Percentiles rank a stretch among this genome's conserved stretches.
Conservation (phyloP, 1,139 yeast species). For the Suhomyces panamericanus region DNA sequence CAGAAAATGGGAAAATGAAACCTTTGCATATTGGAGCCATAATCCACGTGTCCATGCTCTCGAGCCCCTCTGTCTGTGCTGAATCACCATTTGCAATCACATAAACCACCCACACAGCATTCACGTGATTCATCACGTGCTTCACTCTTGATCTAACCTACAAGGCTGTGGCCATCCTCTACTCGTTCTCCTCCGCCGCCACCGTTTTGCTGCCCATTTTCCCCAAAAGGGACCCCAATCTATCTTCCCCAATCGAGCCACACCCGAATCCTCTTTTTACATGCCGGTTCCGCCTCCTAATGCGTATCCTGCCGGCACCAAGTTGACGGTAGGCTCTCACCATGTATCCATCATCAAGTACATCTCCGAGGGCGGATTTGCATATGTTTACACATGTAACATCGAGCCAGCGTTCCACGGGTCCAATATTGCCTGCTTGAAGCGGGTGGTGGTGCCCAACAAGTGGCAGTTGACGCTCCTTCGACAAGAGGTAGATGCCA, state of each 20-base stretch:
- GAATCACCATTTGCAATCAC: no score
- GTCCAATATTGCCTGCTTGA: constrained; percentile 61
- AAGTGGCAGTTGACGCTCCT: constrained; percentile 66
- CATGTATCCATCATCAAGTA: constrained; percentile 56
- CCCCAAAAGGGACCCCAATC: neutral
- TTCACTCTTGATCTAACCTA: neutral
- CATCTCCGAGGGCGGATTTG: constrained; percentile 73
- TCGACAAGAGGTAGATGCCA: constrained; percentile 79
- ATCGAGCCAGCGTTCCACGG: constrained; percentile 52
- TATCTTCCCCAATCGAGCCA: neutral
- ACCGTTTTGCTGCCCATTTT: neutral
- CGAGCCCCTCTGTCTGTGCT: no score
- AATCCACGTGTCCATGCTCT: no score
- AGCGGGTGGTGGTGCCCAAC: constrained; percentile 73
- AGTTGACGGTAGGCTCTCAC: constrained; percentile 66
- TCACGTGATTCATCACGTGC: no score
- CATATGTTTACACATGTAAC: constrained; percentile 69
- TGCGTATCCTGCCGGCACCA: constrained; percentile 62
- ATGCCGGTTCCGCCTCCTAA: constrained; percentile 50
- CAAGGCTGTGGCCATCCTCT: neutral
- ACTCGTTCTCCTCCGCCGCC: neutral
- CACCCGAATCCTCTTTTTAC: neutral
- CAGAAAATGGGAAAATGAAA: no score
- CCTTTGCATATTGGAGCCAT: no score
- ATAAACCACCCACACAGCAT: no score